phyloP scores from a whole-genome alignment of 768 basidiomycete genomes.

The Psilocybe cubensis region DNA sequence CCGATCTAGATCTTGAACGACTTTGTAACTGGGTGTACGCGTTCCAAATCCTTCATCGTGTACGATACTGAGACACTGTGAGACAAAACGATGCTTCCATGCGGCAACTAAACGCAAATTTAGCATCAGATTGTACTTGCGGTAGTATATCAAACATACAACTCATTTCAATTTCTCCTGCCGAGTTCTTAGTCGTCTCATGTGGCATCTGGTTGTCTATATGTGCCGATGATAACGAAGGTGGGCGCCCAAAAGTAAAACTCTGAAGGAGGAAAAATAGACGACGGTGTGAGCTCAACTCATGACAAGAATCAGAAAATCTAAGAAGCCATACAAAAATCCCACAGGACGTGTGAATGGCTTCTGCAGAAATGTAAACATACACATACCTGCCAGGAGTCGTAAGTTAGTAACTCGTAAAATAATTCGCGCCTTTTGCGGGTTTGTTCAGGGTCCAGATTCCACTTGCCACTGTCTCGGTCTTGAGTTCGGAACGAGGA shows the following conservation, averaged over 20 bases:
- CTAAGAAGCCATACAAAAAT: neutral
- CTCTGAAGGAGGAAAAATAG: conserved; percentile 43
- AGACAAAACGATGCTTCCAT: conserved; percentile 72
- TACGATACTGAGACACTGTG: conserved; percentile 63
- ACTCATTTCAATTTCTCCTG: conserved; percentile 61
- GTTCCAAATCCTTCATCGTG: conserved; percentile 74
- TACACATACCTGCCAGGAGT: conserved; percentile 66
- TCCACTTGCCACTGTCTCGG: conserved; percentile 71
- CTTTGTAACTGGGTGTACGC: conserved; percentile 60
- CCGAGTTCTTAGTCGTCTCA: conserved; percentile 43
- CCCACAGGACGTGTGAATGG: neutral
- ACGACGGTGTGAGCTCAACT: neutral
- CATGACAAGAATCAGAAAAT: conserved; percentile 1
- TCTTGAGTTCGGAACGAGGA: conserved; percentile 39
- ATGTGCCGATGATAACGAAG: conserved; percentile 61
- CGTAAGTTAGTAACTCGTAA: conserved; percentile 70
- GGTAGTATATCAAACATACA: conserved; percentile 44
- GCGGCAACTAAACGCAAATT: conserved; percentile 48
- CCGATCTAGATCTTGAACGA: conserved; percentile 66
- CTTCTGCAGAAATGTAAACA: neutral
- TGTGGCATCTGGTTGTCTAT: conserved; percentile 59
- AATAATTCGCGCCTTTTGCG: conserved; percentile 61
- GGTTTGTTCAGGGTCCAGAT: conserved; percentile 57
- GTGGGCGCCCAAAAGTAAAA: conserved; percentile 72
- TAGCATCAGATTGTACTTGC: neutral